Base-by-base conservation (phyloP, 129 eudicot species). In the Flaveria trinervia region DNA sequence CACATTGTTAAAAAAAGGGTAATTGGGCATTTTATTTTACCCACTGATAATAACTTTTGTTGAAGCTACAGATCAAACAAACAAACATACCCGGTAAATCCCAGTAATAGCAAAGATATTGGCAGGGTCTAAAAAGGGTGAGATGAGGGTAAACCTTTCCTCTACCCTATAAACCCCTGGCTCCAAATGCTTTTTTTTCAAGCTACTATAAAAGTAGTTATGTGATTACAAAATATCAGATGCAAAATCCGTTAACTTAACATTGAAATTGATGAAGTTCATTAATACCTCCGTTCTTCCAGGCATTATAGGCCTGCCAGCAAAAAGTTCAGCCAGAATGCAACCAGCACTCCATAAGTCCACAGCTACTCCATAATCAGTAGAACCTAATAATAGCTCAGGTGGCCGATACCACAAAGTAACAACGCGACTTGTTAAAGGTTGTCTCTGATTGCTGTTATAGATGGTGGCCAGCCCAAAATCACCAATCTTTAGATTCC, bases 311-410 rank as follows among this genome's bases (percentile, higher is more conserved):
- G 91, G 89, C 77, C 84, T 89, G 50, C 91, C 89, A 33, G 89
- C 89, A 82, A 82, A 84, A 44, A 89, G 78, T 73, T 89, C 95
- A 1, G 95, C 95, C 62, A 89, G 89, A 65, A 89, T 86, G 75
- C 95, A 89, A 64, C 95, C 95, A 23, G 91, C 81, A 86, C 95
- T 89, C 95, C 95, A 89, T 71, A 89, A 84, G 76, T 89, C 95
- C 60, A 89, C 95, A 51, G 88, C 86, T 54, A 80, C 84, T 43
- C 95, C 91, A 81, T 89, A 89, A 80, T 86, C 87, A 22, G 95
- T 84, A 67, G 95, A 83, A 71, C 95, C 95, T 71, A 89, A 83
- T 79, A 89, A 77, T 67, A 89, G 87, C 77, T 89, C 93, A 26
- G 93, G 93, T 76, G 93, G 90, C 30, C 93, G 86, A 80, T 89